A percentile compares a stretch with the other conserved stretches of the same genome.
Evolutionary conservation across 768 basidiomycete species (phyloP).

Genomic region (Boletellus sp.): DNA sequence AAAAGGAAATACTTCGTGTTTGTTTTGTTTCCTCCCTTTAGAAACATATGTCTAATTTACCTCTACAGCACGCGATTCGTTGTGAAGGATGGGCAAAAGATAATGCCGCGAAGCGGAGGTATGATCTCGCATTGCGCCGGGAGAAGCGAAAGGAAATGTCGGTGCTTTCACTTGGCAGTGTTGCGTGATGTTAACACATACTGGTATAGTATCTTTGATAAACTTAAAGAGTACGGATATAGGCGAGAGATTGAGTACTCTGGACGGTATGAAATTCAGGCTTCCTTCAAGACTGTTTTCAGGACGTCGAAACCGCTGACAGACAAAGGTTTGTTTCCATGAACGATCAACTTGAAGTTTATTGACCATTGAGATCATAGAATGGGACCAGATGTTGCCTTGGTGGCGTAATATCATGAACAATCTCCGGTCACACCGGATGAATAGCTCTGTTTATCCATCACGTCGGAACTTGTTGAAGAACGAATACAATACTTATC

Average conservation of each 20-base stretch:
- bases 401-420: neutral
- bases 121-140: neutral
- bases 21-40: neutral
- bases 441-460: neutral
- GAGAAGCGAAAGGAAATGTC: neutral
- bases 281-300: neutral
- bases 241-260: neutral
- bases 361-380: neutral
- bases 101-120: neutral
- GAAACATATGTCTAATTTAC: neutral
- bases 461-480: constrained; percentile 1
- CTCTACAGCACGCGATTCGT: constrained; percentile 1
- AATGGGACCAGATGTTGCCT: constrained; percentile 13
- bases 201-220: constrained; percentile 6
- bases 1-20: neutral
- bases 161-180: neutral
- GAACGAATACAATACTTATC: neutral
- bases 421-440: neutral
- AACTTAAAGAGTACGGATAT: constrained; percentile 8
- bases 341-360: too few species aligned
- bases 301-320: neutral
- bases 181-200: neutral
- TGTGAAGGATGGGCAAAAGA: neutral
- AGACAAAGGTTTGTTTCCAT: constrained; percentile 4
- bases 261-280: neutral